Conservation (phyloP, 495 filamentous ascomycete species). For the Amphirosellinia nigrospora region DNA sequence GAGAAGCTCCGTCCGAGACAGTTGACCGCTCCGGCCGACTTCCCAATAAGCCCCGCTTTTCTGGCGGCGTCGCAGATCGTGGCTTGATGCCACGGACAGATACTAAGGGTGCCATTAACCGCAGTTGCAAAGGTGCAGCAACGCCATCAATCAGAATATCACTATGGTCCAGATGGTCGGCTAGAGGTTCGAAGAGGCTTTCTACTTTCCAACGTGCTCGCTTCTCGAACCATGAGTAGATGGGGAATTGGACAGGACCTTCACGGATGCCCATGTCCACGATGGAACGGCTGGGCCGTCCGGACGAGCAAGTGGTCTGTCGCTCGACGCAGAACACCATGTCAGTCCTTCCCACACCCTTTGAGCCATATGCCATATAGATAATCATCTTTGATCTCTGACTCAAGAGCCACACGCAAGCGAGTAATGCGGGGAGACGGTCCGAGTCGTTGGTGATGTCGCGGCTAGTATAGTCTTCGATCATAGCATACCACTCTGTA, state of each 20-base stretch:
- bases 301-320: constrained; percentile 20
- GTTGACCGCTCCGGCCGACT: constrained; percentile 22
- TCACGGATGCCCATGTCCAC: constrained; percentile 49
- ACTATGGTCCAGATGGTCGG: constrained; percentile 11
- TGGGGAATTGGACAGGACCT: constrained; percentile 32
- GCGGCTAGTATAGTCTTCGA: constrained; percentile 36
- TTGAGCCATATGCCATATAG: constrained; percentile 37
- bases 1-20: constrained; percentile 19
- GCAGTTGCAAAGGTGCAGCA: constrained; percentile 14
- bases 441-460: constrained; percentile 41
- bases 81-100: constrained; percentile 9
- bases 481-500: constrained; percentile 36
- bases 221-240: constrained; percentile 31
- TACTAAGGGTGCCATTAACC: constrained; percentile 28
- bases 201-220: constrained; percentile 18
- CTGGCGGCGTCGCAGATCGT: constrained; percentile 20
- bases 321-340: constrained; percentile 30
- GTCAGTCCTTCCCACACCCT: constrained; percentile 36
- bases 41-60: constrained; percentile 19
- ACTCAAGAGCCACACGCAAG: constrained; percentile 30
- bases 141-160: constrained; percentile 12
- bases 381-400: constrained; percentile 27
- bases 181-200: constrained; percentile 31
- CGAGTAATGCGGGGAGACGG: constrained; percentile 43
- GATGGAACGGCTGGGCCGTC: constrained; percentile 38